Base-by-base conservation (phyloP, 805 yeast species). In the Cyberlindnera maritima region DNA sequence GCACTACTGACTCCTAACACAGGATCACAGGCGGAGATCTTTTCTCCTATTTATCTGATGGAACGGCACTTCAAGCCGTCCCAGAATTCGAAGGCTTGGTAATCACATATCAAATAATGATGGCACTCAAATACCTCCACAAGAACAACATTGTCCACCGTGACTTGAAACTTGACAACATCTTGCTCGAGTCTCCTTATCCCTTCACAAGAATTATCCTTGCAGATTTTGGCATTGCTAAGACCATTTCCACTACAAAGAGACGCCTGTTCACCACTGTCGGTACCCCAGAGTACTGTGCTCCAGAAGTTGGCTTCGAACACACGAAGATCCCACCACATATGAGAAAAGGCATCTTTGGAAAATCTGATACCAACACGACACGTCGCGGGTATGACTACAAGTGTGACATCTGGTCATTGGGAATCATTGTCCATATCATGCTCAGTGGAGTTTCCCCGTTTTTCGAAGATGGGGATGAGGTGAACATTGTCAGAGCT, bases 91-190 rank as follows among this genome's bases (percentile, higher is more conserved):
- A 83, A 54, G 62, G 78, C 1, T 55, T 82, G 11, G 55, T 81
- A 1, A 73, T 82, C 4, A 66, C 75, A 0, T 82, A 63, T 52
- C 91, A 85, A 58, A 66, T 84, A 2, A 61, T 81, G 25, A 65
- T 67, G 41, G 89, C 87, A 0, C 61, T 85, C 12, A 57, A 65
- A 25, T 89, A 85, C 60, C 68, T 92, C 44, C 99, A 92, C 64
- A 58, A 64, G 7, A 68, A 77, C 47, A 65, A 76, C 50, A 78
- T 91, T 25, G 88, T 91, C 11, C 99, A 92, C 65, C 80, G 98
- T 47, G 99, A 92, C 60, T 76, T 92, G 55, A 92, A 92, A 61
- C 64, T 85, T 39, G 91, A 84, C 51, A 85, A 85, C 53, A 72
- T 85, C 20, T 63, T 85, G 29, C 64, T 82, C 35, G 75, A 72